phyloP scores from a whole-genome alignment of 139 green algal genomes.

The Chlamydomonas asymmetrica region DNA sequence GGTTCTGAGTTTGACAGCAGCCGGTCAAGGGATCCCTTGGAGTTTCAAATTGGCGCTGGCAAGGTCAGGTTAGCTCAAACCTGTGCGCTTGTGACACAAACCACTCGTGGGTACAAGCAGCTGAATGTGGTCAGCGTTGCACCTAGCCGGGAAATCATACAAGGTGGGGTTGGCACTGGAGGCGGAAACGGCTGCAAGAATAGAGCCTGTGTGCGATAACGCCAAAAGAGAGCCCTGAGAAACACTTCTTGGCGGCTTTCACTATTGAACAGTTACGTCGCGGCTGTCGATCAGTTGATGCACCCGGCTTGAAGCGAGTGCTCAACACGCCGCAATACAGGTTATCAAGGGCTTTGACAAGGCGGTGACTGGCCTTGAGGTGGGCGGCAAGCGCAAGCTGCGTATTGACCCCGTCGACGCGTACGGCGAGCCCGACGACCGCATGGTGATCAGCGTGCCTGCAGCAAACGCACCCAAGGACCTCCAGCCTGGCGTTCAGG shows the following conservation, averaged over 20 bases:
- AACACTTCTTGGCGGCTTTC: not conserved
- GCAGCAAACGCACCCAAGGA: constrained; percentile 43
- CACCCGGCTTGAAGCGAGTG: too few relatives aligned
- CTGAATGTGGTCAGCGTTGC: too few relatives aligned
- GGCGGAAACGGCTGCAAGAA: too few relatives aligned
- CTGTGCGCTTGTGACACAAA: too few relatives aligned
- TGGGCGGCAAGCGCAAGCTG: constrained; percentile 55
- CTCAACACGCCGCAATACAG: constrained; percentile 6
- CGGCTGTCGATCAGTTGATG: not conserved
- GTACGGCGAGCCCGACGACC: constrained; percentile 33
- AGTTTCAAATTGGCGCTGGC: constrained; percentile 66
- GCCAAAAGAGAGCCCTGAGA: too few relatives aligned
- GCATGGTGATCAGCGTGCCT: constrained; percentile 47
- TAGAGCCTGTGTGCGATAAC: too few relatives aligned
- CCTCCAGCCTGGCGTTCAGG: constrained; percentile 44
- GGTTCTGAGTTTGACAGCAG: constrained; percentile 64
- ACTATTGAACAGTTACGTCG: not conserved
- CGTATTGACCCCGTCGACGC: constrained; percentile 37
- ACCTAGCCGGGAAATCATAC: too few relatives aligned
- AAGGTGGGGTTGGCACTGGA: too few relatives aligned
- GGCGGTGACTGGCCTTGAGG: constrained; percentile 59
- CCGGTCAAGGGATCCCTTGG: constrained; percentile 48
- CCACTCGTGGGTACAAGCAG: too few relatives aligned
- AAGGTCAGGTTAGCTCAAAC: constrained; percentile 21
- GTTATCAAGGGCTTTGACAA: constrained; percentile 76